phyloP scores from a whole-genome alignment of 441 rosid species.

The Manihot esculenta region DNA sequence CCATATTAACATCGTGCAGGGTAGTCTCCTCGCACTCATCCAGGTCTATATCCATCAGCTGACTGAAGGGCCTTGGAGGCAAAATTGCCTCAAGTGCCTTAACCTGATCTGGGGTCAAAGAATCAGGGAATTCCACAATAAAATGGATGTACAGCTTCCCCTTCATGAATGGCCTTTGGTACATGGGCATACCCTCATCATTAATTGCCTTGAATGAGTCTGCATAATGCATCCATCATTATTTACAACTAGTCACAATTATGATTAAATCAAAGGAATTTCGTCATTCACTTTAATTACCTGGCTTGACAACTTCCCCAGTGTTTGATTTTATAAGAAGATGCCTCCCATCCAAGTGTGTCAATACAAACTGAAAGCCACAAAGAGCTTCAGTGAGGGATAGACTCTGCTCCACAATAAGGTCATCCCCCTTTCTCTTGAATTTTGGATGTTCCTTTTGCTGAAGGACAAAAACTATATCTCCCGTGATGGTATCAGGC shows the following conservation, averaged over 20 bases:
- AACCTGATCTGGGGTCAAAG: constrained; percentile 54
- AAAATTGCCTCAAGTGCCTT: constrained; percentile 57
- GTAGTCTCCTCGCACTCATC: constrained; percentile 86
- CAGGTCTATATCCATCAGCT: constrained; percentile 59
- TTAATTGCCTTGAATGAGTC: constrained; percentile 72
- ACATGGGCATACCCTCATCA: constrained; percentile 79
- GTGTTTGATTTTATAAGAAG: constrained; percentile 65
- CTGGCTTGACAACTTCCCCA: constrained; percentile 75
- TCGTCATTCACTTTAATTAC: constrained; percentile 27
- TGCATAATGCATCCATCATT: constrained; percentile 6
- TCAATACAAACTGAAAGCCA: constrained; percentile 59
- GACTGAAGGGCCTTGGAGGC: constrained; percentile 40
- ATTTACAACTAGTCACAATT: too few relatives aligned
- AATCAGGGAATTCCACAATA: constrained; percentile 74
- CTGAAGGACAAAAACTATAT: constrained; percentile 73
- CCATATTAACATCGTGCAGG: constrained; percentile 67
- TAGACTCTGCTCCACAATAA: constrained; percentile 57
- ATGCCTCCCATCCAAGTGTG: constrained; percentile 67
- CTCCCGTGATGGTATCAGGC: constrained; percentile 80
- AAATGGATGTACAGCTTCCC: constrained; percentile 80
- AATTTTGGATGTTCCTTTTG: constrained; percentile 79
- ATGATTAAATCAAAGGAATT: background rate
- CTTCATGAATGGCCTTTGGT: constrained; percentile 73
- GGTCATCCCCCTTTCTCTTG: constrained; percentile 73
- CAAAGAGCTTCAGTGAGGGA: constrained; percentile 70